phyloP scores from a whole-genome alignment of 139 green algal species.

The Choricystis sp. region DNA sequence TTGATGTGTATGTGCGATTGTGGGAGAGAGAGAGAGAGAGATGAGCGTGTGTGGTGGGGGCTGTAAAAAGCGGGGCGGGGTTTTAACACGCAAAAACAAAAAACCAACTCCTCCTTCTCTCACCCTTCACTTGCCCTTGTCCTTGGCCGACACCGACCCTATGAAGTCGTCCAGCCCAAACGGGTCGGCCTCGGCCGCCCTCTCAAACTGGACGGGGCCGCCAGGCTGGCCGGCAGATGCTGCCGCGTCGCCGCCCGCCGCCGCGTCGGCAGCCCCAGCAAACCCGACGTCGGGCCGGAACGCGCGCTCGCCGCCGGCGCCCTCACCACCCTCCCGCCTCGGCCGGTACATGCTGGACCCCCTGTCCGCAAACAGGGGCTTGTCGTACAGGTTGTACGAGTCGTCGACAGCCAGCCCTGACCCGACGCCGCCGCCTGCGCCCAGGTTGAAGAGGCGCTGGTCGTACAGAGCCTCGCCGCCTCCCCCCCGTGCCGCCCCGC shows the following conservation, averaged over 20 bases:
- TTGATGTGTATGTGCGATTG: no score
- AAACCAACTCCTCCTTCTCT: no score
- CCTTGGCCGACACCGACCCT: conserved; percentile 39
- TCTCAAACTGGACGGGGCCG: conserved; percentile 79
- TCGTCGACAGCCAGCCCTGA: conserved; percentile 74
- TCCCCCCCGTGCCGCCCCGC: not conserved
- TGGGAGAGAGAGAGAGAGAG: no score
- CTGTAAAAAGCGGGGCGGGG: not conserved
- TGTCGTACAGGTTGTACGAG: conserved; percentile 91
- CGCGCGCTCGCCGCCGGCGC: conserved; percentile 15
- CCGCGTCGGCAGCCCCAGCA: conserved; percentile 35
- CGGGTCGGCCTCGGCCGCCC: conserved; percentile 65
- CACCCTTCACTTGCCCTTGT: no score
- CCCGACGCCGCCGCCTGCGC: conserved; percentile 48
- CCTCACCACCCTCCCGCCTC: conserved; percentile 26
- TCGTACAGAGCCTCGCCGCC: conserved; percentile 88
- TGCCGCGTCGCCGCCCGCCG: conserved; percentile 11
- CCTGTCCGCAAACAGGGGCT: conserved; percentile 76
- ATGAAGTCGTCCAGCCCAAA: conserved; percentile 91
- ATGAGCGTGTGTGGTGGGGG: not conserved
- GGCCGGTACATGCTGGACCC: conserved; percentile 41
- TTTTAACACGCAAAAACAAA: no score
- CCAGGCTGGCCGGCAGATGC: conserved; percentile 12
- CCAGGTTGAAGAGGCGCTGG: conserved; percentile 96
- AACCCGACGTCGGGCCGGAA: conserved; percentile 91